phyloP scores from a whole-genome alignment of 441 rosid species.

The Pelargonium cotyledonis region DNA sequence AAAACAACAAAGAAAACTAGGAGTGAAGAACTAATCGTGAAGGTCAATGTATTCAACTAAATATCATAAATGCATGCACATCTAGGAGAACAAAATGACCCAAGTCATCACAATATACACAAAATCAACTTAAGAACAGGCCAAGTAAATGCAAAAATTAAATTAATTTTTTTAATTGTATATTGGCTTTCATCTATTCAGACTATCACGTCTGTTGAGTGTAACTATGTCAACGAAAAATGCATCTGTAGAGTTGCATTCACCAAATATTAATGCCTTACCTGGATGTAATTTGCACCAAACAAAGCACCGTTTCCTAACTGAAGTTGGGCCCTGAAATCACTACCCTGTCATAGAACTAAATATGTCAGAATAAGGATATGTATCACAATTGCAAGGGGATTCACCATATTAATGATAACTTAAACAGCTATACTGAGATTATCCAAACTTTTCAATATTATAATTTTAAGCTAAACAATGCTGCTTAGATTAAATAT shows the following conservation, averaged over 20 bases:
- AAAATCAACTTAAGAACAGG: not conserved
- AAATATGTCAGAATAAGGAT: not conserved
- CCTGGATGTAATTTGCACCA: conserved; percentile 96
- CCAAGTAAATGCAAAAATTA: not conserved
- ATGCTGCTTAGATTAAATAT: not conserved
- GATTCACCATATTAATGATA: not conserved
- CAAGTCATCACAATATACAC: not conserved
- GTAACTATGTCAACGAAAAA: not conserved
- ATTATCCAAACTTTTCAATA: not conserved
- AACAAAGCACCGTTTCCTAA: conserved; percentile 73
- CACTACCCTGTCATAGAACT: conserved; percentile 53
- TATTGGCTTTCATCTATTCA: not conserved
- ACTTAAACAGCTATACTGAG: not conserved
- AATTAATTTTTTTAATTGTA: not conserved
- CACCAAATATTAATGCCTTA: conserved; percentile 14
- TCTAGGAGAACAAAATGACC: not conserved
- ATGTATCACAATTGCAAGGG: not conserved
- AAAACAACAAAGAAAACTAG: conserved; percentile 4
- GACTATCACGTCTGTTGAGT: not conserved
- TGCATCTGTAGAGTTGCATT: not conserved
- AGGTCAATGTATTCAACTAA: not conserved
- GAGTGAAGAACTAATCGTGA: not conserved
- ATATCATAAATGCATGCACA: no score
- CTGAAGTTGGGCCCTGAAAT: conserved; percentile 78
- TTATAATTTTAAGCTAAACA: not conserved